A percentile compares a stretch with the other conserved stretches of the same genome.
Evolutionary conservation across 139 green algal species (phyloP).

Genomic region (Chlorella sorokiniana): DNA sequence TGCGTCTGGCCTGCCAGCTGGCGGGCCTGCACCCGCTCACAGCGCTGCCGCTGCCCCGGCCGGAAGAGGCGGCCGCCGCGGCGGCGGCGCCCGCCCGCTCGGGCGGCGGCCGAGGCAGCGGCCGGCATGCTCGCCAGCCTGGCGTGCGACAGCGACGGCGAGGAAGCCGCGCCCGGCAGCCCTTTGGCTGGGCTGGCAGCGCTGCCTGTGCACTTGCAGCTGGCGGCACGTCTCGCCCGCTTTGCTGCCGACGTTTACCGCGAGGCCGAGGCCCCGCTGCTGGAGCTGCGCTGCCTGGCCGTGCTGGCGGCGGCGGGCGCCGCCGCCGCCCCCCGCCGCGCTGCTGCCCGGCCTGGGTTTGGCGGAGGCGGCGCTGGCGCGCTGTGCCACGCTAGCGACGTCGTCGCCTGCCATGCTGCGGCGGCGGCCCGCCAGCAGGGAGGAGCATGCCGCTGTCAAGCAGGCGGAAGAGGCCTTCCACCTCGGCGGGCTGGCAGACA

Average conservation of each 20-base stretch:
- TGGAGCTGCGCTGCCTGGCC: slow-evolving; percentile 16
- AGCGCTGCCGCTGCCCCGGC: background rate
- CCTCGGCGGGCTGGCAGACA: background rate
- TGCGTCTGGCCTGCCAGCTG: slow-evolving; percentile 7
- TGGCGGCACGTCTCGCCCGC: background rate
- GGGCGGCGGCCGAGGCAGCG: background rate
- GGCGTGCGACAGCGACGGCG: background rate
- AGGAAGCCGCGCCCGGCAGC: background rate
- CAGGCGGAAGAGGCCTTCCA: background rate
- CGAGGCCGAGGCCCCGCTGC: background rate
- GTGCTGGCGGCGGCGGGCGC: background rate
- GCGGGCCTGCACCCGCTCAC: slow-evolving; percentile 11
- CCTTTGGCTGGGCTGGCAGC: background rate
- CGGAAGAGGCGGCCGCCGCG: background rate
- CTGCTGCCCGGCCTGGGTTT: background rate
- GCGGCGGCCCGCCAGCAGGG: background rate
- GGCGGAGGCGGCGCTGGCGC: background rate
- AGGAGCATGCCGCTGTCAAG: background rate
- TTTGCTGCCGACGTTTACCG: background rate
- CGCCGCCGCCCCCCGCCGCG: too few species aligned
- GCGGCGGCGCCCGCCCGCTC: background rate
- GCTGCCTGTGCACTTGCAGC: too few species aligned
- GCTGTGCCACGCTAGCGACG: background rate
- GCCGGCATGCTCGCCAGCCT: too few species aligned
- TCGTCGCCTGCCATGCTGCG: background rate